phyloP scores from a whole-genome alignment of 2,329 filamentous ascomycete species.

The Fusarium sp. region DNA sequence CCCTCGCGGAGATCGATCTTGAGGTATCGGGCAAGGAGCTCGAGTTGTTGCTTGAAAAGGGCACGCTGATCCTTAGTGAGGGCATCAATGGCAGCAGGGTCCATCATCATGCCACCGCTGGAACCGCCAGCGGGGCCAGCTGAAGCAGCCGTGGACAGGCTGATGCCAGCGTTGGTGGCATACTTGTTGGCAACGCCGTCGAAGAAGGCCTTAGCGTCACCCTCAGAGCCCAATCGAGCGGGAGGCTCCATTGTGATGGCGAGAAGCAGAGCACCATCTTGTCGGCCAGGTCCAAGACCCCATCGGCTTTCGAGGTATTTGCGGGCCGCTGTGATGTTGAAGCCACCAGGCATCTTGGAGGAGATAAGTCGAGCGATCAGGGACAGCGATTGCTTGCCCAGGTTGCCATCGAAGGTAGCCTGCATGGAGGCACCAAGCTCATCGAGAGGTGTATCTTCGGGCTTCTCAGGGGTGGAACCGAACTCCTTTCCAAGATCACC shows the following conservation, averaged over 20 bases:
- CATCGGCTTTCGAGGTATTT: constrained; percentile 96
- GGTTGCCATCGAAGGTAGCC: constrained; percentile 97
- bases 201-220: constrained; percentile 91
- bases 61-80: constrained; percentile 96
- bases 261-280: constrained; percentile 89
- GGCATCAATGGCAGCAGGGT: constrained; percentile 95
- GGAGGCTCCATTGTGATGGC: constrained; percentile 94
- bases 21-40: constrained; percentile 93
- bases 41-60: constrained; percentile 97
- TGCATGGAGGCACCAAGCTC: constrained; percentile 97
- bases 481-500: constrained; percentile 99
- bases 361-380: constrained; percentile 95
- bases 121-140: constrained; percentile 78
- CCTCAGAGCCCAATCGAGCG: constrained; percentile 87
- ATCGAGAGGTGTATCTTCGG: constrained; percentile 95
- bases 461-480: constrained; percentile 96
- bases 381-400: constrained; percentile 95
- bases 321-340: constrained; percentile 95
- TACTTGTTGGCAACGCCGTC: constrained; percentile 93
- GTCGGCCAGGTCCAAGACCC: constrained; percentile 87
- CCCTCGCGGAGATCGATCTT: constrained; percentile 98
- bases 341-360: constrained; percentile 99
- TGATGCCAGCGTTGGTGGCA: constrained; percentile 85
- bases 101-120: constrained; percentile 98
- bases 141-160: constrained; percentile 79